Base-by-base conservation (phyloP, 2,329 filamentous ascomycete genomes). In the Sporothrix humicola region DNA sequence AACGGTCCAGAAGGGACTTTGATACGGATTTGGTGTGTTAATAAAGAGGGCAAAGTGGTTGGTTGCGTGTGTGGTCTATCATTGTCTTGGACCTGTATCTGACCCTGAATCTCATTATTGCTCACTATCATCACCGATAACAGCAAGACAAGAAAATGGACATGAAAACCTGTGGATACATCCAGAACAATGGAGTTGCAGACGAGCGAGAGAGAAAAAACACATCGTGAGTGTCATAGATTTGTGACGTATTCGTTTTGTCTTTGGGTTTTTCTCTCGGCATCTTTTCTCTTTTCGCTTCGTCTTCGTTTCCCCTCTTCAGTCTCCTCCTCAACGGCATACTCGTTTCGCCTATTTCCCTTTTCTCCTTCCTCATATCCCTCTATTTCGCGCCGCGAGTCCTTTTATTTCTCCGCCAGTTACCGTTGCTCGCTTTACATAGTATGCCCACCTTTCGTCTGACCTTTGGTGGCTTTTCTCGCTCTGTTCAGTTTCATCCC, bases 301-400 rank as follows among this genome's bases (percentile, higher is more conserved):
- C 15, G 10, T 42, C 15, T 61, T 13, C 58, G 12, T 61, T n/a
- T 42, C 26, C 52, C 52, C 52, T 56, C 52, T 56, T 56, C 9
- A 12, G 59, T 63, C n/a, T 26, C 63, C 63, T 63, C 42, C 61
- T 61, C 58, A 23, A 54, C 52, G 52, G n/a, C 56, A 37, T 59
- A 52, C 12, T 68, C 44, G 44, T 37, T 68, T 52, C 42, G 61
- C 15, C 37, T n/a, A 37, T n/a, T 68, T 20, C 44, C 20, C 44
- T 68, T 50, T 68, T 50, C 63, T 68, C 23, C 46, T 68, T 50
- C 63, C 42, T 50, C 9, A 46, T 66, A 46, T 48, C 8, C 44
- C 63, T 37, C 63, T 52, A 31, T 52, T 52, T 50, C 15, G 63
- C 23, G 63, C 23, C 13, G 13, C 20, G 15, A 1, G 46, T 46